Evolutionary conservation across 2,329 filamentous ascomycete genomes (phyloP).

Genomic region (Alternaria sp.): DNA sequence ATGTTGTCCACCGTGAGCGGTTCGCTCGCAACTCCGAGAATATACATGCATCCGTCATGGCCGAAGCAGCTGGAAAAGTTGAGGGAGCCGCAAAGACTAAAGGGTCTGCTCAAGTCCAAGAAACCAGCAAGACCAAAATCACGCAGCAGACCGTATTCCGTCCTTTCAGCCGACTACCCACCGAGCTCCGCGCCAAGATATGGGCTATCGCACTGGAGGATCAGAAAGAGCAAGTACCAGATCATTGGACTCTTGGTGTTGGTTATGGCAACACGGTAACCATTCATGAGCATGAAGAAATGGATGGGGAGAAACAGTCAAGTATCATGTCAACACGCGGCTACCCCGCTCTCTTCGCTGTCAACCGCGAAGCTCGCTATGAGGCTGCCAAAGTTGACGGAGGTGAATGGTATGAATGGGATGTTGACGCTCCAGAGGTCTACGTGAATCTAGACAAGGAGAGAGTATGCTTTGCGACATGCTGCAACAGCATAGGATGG

Average conservation of each 20-base stretch:
- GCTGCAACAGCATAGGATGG: neutral
- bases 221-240: neutral
- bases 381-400: neutral
- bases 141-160: neutral
- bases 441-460: fast-evolving
- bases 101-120: neutral
- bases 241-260: fast-evolving
- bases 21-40: no score
- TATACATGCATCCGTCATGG: no score
- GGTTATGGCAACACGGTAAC: neutral
- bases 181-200: neutral
- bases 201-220: neutral
- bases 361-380: neutral
- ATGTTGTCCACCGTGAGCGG: no score
- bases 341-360: neutral
- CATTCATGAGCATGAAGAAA: neutral
- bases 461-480: fast-evolving
- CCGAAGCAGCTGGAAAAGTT: neutral
- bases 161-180: neutral
- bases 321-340: fast-evolving
- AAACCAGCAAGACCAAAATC: neutral
- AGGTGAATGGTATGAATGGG: neutral
- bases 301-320: neutral
- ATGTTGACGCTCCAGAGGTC: neutral
- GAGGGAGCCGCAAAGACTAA: neutral